Conservation (phyloP, 345 rosid genomes). For the Lagerstroemia speciosa region DNA sequence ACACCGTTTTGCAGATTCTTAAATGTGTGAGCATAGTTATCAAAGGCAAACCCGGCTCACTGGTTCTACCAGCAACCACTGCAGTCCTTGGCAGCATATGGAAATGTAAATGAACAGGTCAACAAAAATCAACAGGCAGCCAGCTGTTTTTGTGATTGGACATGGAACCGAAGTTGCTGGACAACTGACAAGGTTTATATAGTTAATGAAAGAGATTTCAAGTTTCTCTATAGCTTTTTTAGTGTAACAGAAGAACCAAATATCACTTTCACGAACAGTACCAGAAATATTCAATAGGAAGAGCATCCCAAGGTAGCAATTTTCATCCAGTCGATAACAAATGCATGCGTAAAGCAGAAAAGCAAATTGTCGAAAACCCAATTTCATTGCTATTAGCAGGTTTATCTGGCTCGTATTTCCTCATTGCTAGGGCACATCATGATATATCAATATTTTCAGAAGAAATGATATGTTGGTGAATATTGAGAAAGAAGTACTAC, state of each 20-base stretch:
- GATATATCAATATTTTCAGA: neutral
- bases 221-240: neutral
- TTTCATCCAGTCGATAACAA: no score
- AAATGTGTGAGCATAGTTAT: neutral
- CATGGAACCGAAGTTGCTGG: neutral
- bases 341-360: no score
- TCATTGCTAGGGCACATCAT: neutral
- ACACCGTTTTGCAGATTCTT: neutral
- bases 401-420: neutral
- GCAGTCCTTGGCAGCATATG: neutral
- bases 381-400: neutral
- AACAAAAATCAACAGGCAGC: neutral
- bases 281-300: no score
- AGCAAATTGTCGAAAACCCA: neutral
- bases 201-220: no score
- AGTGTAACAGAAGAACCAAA: neutral
- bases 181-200: neutral
- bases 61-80: neutral
- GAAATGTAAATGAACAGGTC: neutral
- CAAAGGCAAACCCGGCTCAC: neutral
- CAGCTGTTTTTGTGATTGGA: neutral
- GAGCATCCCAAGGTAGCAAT: no score
- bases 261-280: no score
- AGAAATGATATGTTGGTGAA: neutral
- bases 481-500: neutral